Base-by-base conservation (phyloP, 495 filamentous ascomycete species). In the Xylaria curta region DNA sequence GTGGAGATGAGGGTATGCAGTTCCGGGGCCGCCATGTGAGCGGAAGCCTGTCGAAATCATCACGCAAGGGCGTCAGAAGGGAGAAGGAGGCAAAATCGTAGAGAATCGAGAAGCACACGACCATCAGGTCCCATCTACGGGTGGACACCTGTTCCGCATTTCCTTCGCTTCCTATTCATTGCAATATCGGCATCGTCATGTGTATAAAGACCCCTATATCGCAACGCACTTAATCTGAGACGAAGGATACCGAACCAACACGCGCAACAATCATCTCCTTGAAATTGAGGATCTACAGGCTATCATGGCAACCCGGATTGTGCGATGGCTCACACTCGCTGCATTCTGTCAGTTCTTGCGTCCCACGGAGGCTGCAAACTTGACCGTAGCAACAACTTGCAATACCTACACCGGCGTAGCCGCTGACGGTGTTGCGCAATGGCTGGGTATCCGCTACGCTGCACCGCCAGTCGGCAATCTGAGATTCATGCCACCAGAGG, bases 401-500 rank as follows among this genome's bases (percentile, higher is more conserved):
- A 78, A 76, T 44, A 75, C 62, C 36, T 78, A 79, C 40, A 28
- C 54, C 24, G 77, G 77, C 33, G 44, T 72, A 2, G 21, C 70
- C 12, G 26, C 69, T 24, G 68, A 74, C 51, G 89, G 88, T 24
- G 77, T 91, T 56, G 84, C 83, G 0, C 85, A 90, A 76, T 92
- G 89, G 89, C 81, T 91, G 10, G 90, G 90, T 4, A 87, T 92
- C 54, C 88, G 90, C 28, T 92, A 85, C 81, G 90, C 89, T 38
- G 87, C 88, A 21, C 79, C 89, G 26, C 89, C 90, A 10, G 66
- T 89, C 31, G 88, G 88, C 0, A 71, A 83, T 12, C 77, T 91
- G 72, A 85, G 90, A 15, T 92, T 92, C 75, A 81, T 82, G 58
- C 86, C 86, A 33, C 90, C 90, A 49, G 40, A 74, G 36, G 86